Percentiles rank a stretch among this genome's conserved stretches.
These are phyloP conservation scores for Ceratocystis eucalypticola DNA, from an alignment of 2,329 filamentous ascomycete species.

Conservation along the genomic window DNA sequence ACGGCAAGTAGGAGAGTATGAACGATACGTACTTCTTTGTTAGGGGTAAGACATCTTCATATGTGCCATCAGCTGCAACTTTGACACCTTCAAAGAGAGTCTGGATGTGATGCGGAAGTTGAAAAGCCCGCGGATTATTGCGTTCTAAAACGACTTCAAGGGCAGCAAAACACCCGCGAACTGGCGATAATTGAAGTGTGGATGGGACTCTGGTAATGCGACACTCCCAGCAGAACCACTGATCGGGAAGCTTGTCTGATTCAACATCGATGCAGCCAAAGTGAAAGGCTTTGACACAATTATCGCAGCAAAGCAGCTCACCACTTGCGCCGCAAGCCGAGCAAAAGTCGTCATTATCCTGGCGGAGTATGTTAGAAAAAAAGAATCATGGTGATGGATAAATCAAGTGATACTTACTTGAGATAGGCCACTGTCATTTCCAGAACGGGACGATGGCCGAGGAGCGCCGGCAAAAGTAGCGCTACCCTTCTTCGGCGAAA, in stretches of 20 bases:
- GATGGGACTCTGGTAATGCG: slow-evolving; percentile 29
- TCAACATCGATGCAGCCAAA: slow-evolving; percentile 74
- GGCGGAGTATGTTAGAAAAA: slow-evolving; percentile 15
- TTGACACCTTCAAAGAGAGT: slow-evolving; percentile 68
- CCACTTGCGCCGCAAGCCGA: slow-evolving; percentile 73
- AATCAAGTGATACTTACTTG: slow-evolving; percentile 35
- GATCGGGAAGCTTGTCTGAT: slow-evolving; percentile 51
- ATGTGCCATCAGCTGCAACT: slow-evolving; percentile 64
- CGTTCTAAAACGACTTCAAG: slow-evolving; percentile 53
- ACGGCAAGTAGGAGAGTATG: not conserved
- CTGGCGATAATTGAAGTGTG: slow-evolving; percentile 11
- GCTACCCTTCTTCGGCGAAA: slow-evolving; percentile 65
- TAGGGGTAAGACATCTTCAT: slow-evolving; percentile 49
- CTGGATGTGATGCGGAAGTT: slow-evolving; percentile 56
- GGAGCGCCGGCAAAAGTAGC: slow-evolving; percentile 56
- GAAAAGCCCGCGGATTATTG: slow-evolving; percentile 58
- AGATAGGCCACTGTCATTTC: slow-evolving; percentile 23
- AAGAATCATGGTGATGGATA: not conserved
- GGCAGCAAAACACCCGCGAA: slow-evolving; percentile 43
- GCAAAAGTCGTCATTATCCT: slow-evolving; percentile 85
- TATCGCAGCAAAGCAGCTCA: slow-evolving; percentile 84
- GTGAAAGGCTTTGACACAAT: slow-evolving; percentile 80
- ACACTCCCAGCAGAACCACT: slow-evolving; percentile 78
- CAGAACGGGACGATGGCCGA: slow-evolving; percentile 38
- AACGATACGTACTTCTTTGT: slow-evolving; percentile 10